Evolutionary conservation across 2,329 filamentous ascomycete species (phyloP), one percentile per base, ranked within the genome.

Genomic region (Aquanectria penicillioides): DNA sequence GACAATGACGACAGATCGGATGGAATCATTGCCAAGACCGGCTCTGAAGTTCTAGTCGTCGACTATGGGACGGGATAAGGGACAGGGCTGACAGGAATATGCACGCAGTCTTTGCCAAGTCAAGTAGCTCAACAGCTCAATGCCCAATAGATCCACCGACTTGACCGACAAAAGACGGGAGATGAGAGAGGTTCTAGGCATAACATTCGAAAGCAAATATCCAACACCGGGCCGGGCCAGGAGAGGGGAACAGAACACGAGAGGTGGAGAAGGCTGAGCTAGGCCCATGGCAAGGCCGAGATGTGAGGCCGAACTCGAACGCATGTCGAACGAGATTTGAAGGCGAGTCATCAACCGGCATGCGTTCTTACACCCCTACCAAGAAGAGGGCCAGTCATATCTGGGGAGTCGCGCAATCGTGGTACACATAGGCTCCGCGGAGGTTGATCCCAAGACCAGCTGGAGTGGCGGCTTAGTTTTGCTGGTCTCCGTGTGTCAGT

Each of bases 401-500:
- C 22, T 20, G 37, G 41, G 36, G 40, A 53, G 53, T 61, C 50
- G 59, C 59, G 52, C 57, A 62, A 63, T 57, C 37, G 49, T 59
- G 48, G 48, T 46, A 47, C 61, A 34, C n/a, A 53, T 40, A 38
- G 26, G 13, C 5, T 28, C 38, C 15, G 18, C 20, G 10, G 31
- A 44, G 33, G 31, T 26, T 20, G 26, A 31, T 15, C 4, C 47
- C 17, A 18, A 28, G 47, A 18, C 31, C 38, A 51, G 26, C 25
- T 12, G n/a, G 7, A 15, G 53, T 59, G 62, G 57, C 59, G 52
- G 43, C 53, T 69, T 41, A 48, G 31, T 69, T 67, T 46, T 40
- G 26, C 38, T 52, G 37, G 50, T 36, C 55, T 46, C 62, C 62
- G 53, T 60, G 61, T 61, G 62, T 64, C 57, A 65, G 46, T 62